These are phyloP conservation scores for Aquilaria malaccensis DNA, from an alignment of 345 rosid species.

Conservation along the genomic window DNA sequence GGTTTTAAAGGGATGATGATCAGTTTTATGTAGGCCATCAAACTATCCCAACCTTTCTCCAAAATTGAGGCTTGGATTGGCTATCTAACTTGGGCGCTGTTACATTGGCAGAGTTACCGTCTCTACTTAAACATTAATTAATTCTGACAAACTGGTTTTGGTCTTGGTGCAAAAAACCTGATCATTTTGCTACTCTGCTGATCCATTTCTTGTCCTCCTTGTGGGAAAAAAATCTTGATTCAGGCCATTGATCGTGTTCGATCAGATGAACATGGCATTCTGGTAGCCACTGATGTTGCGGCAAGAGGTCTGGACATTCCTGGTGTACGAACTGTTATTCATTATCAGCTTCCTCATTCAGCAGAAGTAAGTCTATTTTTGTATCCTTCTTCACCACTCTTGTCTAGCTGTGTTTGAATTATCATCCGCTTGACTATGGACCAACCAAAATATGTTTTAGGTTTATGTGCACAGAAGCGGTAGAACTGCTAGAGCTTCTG, in stretches of 20 bases:
- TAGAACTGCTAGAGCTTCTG: conserved; percentile 89
- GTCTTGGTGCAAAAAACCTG: not conserved
- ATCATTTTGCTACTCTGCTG: conserved; percentile 5
- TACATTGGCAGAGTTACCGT: too few species aligned
- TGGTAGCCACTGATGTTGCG: conserved; percentile 94
- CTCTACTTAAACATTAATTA: too few species aligned
- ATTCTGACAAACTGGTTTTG: too few species aligned
- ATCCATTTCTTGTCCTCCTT: conserved; percentile 12
- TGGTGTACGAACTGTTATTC: conserved; percentile 87
- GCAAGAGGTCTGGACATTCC: conserved; percentile 98
- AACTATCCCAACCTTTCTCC: too few species aligned
- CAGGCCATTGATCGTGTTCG: conserved; percentile 92
- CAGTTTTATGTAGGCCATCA: too few species aligned
- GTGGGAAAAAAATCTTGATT: conserved; percentile 9
- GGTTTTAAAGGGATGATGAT: too few species aligned
- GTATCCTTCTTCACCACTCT: conserved; percentile 7
- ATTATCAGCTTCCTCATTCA: conserved; percentile 98
- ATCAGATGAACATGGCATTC: conserved; percentile 68
- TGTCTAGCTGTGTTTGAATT: not conserved
- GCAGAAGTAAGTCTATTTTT: conserved; percentile 55
- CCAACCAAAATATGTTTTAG: conserved; percentile 22
- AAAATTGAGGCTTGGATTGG: too few species aligned
- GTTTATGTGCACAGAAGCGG: conserved; percentile 99
- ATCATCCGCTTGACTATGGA: too few species aligned
- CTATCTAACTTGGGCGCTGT: too few species aligned